These are phyloP conservation scores for Histomonas meleagridis DNA, from an alignment of 208 protist genomes.

Conservation along the genomic window DNA sequence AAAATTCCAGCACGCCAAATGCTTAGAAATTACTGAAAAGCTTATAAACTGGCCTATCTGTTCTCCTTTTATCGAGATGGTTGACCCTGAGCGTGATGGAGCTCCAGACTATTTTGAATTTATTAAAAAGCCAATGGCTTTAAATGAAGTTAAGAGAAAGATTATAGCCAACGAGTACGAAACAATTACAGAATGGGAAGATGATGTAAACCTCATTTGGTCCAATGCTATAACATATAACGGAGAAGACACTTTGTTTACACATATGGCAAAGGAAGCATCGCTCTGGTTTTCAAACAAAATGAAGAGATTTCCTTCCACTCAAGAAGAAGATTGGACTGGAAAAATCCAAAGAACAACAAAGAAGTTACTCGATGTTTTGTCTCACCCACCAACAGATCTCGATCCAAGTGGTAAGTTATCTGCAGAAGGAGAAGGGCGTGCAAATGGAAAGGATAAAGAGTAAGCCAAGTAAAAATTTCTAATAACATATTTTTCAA, in stretches of 20 bases:
- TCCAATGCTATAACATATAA: not conserved
- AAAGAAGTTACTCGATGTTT: not conserved
- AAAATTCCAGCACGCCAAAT: constrained; percentile 21
- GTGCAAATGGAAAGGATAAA: no score
- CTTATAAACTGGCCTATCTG: not conserved
- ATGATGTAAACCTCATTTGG: constrained; percentile 12
- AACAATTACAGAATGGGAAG: not conserved
- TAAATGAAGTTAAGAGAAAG: not conserved
- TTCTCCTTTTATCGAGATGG: not conserved
- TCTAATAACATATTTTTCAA: no score
- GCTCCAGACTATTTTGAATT: not conserved
- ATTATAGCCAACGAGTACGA: not conserved
- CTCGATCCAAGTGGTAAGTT: not conserved
- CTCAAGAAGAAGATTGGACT: constrained; percentile 19
- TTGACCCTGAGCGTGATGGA: constrained; percentile 17
- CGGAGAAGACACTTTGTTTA: constrained; percentile 17
- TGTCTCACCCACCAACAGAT: not conserved
- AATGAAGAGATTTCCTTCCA: constrained; percentile 11
- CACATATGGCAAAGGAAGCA: constrained; percentile 13
- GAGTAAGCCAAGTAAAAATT: no score
- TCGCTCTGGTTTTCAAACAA: not conserved
- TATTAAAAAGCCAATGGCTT: constrained; percentile 14
- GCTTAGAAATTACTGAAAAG: constrained; percentile 29
- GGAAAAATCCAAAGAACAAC: constrained; percentile 28
- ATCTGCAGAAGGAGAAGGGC: no score